Evolutionary conservation across 805 yeast species (phyloP), one percentile per base, ranked within the genome.

Genomic region (Saturnispora sanitii): DNA sequence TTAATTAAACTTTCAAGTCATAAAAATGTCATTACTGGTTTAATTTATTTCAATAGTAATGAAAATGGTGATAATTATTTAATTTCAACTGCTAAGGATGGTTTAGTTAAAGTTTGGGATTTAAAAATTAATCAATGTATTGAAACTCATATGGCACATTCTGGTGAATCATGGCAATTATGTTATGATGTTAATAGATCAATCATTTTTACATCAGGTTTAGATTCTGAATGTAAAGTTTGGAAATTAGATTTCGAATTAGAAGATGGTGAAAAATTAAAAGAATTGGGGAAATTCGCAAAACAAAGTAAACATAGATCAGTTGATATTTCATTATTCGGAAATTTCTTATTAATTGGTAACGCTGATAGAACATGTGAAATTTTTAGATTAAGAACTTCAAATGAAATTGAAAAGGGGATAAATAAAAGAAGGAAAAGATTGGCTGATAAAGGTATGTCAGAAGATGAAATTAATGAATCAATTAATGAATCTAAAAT

Each of bases 81-180:
- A 15, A 49, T 87, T 16, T 77, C 87, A 49, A 77, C 80, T 1
- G 74, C 94, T 2, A 88, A 87, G 55, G 99, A 92, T 57, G 97
- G 97, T 0, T 65, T 87, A 37, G 70, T 92, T 49, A 92, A 92
- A 57, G 61, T 92, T 27, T 92, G 99, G 99, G 97, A 92, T 55
- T 62, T 92, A 50, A 81, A 79, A 52, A 65, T 92, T 4, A 86
- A 83, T 56, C 94, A 86, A 57, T 85, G 96, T 61, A 67, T 87
- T 4, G 99, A 92, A 57, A 88, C 97, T 1, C 96, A 88, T 57
- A 77, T 87, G 46, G 95, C 96, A 0, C 95, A 86, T 57, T 70
- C 82, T 18, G 88, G 90, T 44, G 97, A 92, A 60, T 85, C 96
- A 64, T 92, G 97, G 97, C 67, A 83, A 3, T 58, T 87, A 53